phyloP scores from a whole-genome alignment of 1,139 yeast genomes.

The Meyerozyma guilliermondii region DNA sequence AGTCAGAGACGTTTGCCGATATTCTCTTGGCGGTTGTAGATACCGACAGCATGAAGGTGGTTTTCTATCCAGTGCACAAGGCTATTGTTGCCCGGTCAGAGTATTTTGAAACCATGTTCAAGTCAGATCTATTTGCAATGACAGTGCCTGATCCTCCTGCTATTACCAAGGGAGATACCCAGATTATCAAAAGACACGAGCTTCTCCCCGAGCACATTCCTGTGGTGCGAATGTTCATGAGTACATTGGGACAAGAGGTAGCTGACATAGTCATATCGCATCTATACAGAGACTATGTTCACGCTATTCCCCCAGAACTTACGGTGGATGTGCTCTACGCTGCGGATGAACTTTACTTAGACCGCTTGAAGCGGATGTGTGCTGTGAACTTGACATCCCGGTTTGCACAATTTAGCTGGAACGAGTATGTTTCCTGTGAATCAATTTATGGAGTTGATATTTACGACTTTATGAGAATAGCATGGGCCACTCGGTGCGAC shows the following conservation, averaged over 20 bases:
- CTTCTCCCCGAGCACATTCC: constrained; percentile 23
- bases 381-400: constrained; percentile 52
- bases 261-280: constrained; percentile 53
- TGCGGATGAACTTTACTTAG: constrained; percentile 61
- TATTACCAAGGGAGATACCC: constrained; percentile 5
- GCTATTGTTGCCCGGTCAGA: constrained; percentile 58
- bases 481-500: constrained; percentile 66
- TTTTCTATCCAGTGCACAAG: constrained; percentile 59
- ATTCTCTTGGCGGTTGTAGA: constrained; percentile 38
- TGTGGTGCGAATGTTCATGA: constrained; percentile 23
- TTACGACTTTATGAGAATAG: constrained; percentile 54
- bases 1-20: constrained; percentile 41
- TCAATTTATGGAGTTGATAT: constrained; percentile 30
- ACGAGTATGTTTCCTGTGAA: constrained; percentile 17
- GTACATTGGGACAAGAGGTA: constrained; percentile 26
- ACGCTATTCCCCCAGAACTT: constrained; percentile 40
- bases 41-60: constrained; percentile 18
- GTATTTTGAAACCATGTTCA: constrained; percentile 62
- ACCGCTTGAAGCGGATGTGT: constrained; percentile 60
- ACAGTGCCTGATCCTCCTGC: constrained; percentile 17
- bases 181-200: constrained; percentile 19
- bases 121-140: constrained; percentile 33
- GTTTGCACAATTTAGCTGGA: constrained; percentile 17
- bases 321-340: constrained; percentile 54
- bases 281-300: constrained; percentile 56